Evolutionary conservation across 78 protist genomes (phyloP).

Genomic region (Chrysochromulina tobinii): DNA sequence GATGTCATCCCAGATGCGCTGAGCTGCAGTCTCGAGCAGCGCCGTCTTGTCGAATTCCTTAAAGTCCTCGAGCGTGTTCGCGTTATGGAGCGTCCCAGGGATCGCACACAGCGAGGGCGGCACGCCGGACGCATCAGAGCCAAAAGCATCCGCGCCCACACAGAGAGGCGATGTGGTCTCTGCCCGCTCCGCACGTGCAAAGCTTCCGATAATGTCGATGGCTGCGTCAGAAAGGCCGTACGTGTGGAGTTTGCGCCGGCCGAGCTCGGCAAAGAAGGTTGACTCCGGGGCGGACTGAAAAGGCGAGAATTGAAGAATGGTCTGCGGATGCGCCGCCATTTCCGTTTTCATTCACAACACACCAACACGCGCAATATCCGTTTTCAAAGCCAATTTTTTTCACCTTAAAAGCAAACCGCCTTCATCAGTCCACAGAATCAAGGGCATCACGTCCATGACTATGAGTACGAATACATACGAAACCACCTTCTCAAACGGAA

Average conservation of each 20-base stretch:
- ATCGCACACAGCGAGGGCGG: neutral
- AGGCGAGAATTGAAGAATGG: neutral
- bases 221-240: neutral
- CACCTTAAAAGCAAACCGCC: too few species aligned
- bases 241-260: slow-evolving; percentile 1
- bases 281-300: neutral
- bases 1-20: slow-evolving; percentile 59
- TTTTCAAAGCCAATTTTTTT: too few species aligned
- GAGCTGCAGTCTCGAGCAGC: neutral
- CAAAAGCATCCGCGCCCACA: neutral
- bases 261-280: neutral
- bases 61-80: slow-evolving; percentile 56
- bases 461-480: too few species aligned
- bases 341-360: neutral
- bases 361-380: neutral
- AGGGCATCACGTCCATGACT: too few species aligned
- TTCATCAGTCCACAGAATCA: too few species aligned
- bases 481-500: too few species aligned
- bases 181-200: neutral
- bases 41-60: slow-evolving; percentile 12
- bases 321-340: neutral
- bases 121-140: neutral
- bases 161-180: neutral
- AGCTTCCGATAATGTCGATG: neutral
- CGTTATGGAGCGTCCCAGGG: slow-evolving; percentile 42